These are phyloP conservation scores for Fusarium falciforme DNA, from an alignment of 2,329 filamentous ascomycete species.

Conservation along the genomic window DNA sequence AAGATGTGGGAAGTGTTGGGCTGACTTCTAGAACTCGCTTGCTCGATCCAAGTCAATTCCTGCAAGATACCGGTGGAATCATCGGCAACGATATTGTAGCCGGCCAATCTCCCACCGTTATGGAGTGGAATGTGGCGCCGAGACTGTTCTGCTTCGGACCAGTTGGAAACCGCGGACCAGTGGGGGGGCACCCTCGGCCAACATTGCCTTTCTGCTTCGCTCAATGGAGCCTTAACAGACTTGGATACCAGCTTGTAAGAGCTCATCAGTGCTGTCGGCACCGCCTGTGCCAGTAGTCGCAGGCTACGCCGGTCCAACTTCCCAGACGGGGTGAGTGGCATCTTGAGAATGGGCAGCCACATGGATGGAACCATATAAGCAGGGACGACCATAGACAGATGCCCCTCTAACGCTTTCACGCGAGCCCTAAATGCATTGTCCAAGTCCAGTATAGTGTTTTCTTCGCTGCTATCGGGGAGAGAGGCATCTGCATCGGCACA, in stretches of 20 bases:
- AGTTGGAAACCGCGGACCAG: constrained; percentile 15
- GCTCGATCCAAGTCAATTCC: no score
- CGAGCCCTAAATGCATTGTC: background rate
- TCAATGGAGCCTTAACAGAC: constrained; percentile 49
- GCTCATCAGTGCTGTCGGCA: constrained; percentile 2
- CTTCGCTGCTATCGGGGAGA: background rate
- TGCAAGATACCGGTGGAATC: no score
- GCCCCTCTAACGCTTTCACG: constrained; percentile 11
- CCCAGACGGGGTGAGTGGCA: constrained; percentile 56
- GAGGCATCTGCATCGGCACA: constrained; percentile 13
- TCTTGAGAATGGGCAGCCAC: constrained; percentile 54
- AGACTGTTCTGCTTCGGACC: background rate
- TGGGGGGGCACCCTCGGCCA: constrained; percentile 12
- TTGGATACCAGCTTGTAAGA: constrained; percentile 24
- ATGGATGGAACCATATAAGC: constrained; percentile 56
- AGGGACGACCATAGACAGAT: no score
- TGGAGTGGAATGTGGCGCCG: constrained; percentile 12
- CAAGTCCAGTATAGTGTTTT: constrained; percentile 3
- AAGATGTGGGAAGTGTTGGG: no score
- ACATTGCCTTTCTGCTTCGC: constrained; percentile 35
- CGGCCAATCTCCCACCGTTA: constrained; percentile 30
- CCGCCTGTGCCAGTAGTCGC: background rate
- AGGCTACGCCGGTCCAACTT: constrained; percentile 58
- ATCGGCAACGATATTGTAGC: no score
- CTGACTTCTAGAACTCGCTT: no score